Evolutionary conservation across 805 yeast species (phyloP).

Genomic region (Nakazawaea holstii): DNA sequence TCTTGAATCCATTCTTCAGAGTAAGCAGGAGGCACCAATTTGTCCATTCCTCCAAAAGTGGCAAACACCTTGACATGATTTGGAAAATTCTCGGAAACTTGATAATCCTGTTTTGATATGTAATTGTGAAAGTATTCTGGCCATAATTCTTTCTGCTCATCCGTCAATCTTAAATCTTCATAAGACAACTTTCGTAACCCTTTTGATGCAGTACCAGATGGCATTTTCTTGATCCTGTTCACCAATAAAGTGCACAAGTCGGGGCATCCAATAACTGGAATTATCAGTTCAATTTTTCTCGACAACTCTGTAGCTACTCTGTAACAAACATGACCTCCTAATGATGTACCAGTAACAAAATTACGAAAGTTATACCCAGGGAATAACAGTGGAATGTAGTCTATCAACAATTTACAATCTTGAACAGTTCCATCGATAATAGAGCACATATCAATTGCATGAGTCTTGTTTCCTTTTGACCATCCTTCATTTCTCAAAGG

Average conservation of each 20-base stretch:
- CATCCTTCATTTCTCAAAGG: slow-evolving; percentile 34
- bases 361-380: slow-evolving; percentile 24
- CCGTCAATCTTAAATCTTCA: slow-evolving; percentile 11
- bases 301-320: slow-evolving; percentile 35
- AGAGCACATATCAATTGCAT: slow-evolving; percentile 45
- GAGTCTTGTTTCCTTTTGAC: slow-evolving; percentile 42
- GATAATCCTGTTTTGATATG: slow-evolving; percentile 10
- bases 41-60: slow-evolving; percentile 11
- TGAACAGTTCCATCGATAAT: slow-evolving; percentile 40
- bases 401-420: slow-evolving; percentile 39
- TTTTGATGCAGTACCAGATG: not conserved
- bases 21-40: slow-evolving; percentile 10
- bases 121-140: slow-evolving; percentile 12
- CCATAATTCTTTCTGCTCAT: slow-evolving; percentile 9
- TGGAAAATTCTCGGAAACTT: slow-evolving; percentile 13
- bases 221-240: slow-evolving; percentile 26
- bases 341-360: slow-evolving; percentile 44
- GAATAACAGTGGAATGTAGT: slow-evolving; percentile 34
- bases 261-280: slow-evolving; percentile 48
- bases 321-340: slow-evolving; percentile 56
- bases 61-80: slow-evolving; percentile 14
- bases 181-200: slow-evolving; percentile 10
- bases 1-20: slow-evolving; percentile 11
- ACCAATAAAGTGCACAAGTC: slow-evolving; percentile 39
- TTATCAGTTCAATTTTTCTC: slow-evolving; percentile 30